Evolutionary conservation across 1,284 basidiomycete species (phyloP).

Genomic region (Vanrija sp.): DNA sequence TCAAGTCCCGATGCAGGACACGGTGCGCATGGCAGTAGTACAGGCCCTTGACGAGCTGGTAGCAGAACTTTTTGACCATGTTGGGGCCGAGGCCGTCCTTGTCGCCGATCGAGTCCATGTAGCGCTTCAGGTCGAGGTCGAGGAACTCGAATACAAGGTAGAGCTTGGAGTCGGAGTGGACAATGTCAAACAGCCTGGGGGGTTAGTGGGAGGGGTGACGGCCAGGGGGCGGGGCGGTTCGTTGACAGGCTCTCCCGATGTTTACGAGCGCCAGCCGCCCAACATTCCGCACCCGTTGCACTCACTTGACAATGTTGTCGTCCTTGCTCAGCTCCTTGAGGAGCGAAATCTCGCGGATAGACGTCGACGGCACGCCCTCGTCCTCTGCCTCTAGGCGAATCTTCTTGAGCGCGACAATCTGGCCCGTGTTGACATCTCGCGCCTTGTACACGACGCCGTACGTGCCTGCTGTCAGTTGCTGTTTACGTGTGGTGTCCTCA

Average conservation of each 20-base stretch:
- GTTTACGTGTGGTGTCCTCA: conserved; percentile 20
- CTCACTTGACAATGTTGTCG: conserved; percentile 79
- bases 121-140: conserved; percentile 97
- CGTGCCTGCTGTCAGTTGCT: conserved; percentile 63
- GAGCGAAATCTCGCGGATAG: conserved; percentile 94
- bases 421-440: conserved; percentile 66
- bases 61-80: conserved; percentile 72
- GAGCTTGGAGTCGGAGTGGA: conserved; percentile 95
- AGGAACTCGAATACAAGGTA: conserved; percentile 99
- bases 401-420: conserved; percentile 93
- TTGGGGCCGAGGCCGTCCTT: conserved; percentile 87
- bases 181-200: conserved; percentile 91
- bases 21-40: conserved; percentile 99
- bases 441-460: conserved; percentile 99
- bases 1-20: conserved; percentile 93
- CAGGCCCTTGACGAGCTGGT: conserved; percentile 92
- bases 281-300: neutral
- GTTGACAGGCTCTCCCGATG: neutral
- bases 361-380: conserved; percentile 91
- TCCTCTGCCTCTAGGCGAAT: conserved; percentile 94
- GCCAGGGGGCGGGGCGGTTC: no score
- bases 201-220: no score
- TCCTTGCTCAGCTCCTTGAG: conserved; percentile 88
- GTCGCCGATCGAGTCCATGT: conserved; percentile 98
- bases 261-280: neutral